Base-by-base conservation (phyloP, 2,329 filamentous ascomycete genomes). In the Fusarium paranaense region DNA sequence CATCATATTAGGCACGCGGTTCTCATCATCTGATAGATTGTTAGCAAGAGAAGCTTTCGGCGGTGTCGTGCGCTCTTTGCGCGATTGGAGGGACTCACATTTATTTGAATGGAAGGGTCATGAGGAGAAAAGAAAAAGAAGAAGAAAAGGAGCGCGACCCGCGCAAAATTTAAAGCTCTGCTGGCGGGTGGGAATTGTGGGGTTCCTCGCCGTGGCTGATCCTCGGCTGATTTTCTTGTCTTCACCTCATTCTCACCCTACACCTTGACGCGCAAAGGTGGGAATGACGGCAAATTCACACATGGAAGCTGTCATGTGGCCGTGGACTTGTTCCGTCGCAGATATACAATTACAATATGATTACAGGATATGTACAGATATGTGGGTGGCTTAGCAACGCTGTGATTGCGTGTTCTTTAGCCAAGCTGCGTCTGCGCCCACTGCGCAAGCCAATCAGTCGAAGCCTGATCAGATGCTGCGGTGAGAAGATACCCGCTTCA, bases 91-190 rank as follows among this genome's bases (percentile, higher is more conserved):
- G 56, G 11, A 91, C 95, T 90, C 88, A 98, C 95, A 88, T 94
- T 90, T 92, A 92, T 93, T 97, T 97, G 97, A 98, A 95, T 94
- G 95, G 95, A 98, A 97, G 95, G 95, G 95, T 96, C 90, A 91
- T 93, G 89, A 91, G 87, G 80, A 81, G 86, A 88, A 88, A 84
- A 88, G 84, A 82, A 84, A 84, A 78, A 81, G 76, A 82, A 83
- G 40, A 75, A 70, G 66, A 64, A 32, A 32, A 65, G 50, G 35
- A 82, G 78, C 78, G 71, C 77, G 62, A 81, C 80, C 64, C 59
- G 62, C 62, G 77, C 50, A 72, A 70, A 74, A 78, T 85, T 86
- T 85, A 85, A 84, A 81, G 78, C 70, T 59, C 57, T 72, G 75
- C 72, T 74, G 62, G 67, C 65, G 64, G 65, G 71, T 33, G 58